Evolutionary conservation across 352 stramenopile species (phyloP), one percentile per base, ranked within the genome.

Genomic region (Phytophthora tentaculata): DNA sequence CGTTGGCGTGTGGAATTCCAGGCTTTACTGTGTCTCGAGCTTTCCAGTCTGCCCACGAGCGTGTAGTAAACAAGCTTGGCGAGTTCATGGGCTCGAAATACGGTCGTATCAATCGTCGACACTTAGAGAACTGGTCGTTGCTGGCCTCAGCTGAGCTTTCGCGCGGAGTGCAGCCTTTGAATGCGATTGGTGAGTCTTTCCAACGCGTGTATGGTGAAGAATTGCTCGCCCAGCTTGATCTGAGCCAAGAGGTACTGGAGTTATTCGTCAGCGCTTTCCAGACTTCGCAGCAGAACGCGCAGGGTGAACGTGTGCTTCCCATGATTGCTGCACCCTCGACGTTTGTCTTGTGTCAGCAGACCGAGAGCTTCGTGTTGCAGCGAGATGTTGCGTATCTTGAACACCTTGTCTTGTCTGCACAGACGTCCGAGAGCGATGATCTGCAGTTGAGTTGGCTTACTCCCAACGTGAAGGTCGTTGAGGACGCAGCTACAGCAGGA

Each of bases 91-190:
- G 68, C 19, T 56, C 74, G 1, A 77, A 79, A 19, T 60, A 57
- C 22, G 56, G 61, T 32, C 76, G 80, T 2, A 89, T 95, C 37
- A 92, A 88, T 55, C 81, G 82, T 22, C 79, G 86, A 13, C 82
- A 95, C 41, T 64, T 95, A 24, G 79, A 93, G 48, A 93, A 91
- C 45, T 95, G 86, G 86, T 88, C 84, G 5, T 73, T 86, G 44
- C 65, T 95, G 19, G 70, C 84, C 5, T 83, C 76, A 0, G 73
- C 80, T 3, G 86, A 95, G 68, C 80, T 95, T 44, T 77, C 86
- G 17, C 83, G 86, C 23, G 80, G 81, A 48, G 61, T 87, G 5
- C 39, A 66, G 13, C 71, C 76, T 51, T 53, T 89, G 23, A 43
- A 73, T 16, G 81, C 81, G 12, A 83, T 90, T n/a, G 67, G 64